Evolutionary conservation across 1,284 basidiomycete species (phyloP), one percentile per base, ranked within the genome.

Genomic region (Coniferiporia weirii): DNA sequence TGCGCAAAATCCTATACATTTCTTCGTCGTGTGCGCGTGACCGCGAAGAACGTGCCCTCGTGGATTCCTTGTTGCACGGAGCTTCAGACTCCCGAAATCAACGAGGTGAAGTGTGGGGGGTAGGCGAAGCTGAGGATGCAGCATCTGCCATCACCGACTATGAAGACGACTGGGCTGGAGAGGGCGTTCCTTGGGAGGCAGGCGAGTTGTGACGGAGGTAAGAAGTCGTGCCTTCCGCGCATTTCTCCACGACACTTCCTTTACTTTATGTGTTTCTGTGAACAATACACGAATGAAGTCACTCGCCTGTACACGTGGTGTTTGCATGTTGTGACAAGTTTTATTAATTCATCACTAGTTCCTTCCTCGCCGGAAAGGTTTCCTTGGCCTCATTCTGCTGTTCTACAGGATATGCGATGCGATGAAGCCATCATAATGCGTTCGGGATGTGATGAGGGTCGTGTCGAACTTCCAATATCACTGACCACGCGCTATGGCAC

Each of bases 131-230:
- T 51, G 57, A 72, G 77, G 43, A 64, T 59, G 10, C 75, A 75
- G n/a, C 66, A 66, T 64, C 61, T 22, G 66, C 61, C 52, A 70
- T 73, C 47, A 72, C 67, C 44, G 83, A 81, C 57, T 78, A 72
- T 5, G 85, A 86, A 67, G 87, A 89, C 51, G 89, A 91, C 63
- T 91, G 89, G 89, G 88, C 90, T 70, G 83, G 85, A 27, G 89
- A 90, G 69, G 85, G 86, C 43, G 78, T 89, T 44, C 85, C 88
- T 61, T 91, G 88, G 88, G 86, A 86, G 71, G 77, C 80, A 15
- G 88, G 83, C 52, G 88, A 90, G 68, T 66, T 65, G 57, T 65
- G 63, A 54, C 52, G 59, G 49, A 60, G 63, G 64, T 67, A 66
- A 65, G 67, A 65, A 56, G 53, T 59, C 64, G 63, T 65, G 56